Evolutionary conservation across 768 basidiomycete species (phyloP), one percentile per base, ranked within the genome.

Genomic region (Inosperma sp.): DNA sequence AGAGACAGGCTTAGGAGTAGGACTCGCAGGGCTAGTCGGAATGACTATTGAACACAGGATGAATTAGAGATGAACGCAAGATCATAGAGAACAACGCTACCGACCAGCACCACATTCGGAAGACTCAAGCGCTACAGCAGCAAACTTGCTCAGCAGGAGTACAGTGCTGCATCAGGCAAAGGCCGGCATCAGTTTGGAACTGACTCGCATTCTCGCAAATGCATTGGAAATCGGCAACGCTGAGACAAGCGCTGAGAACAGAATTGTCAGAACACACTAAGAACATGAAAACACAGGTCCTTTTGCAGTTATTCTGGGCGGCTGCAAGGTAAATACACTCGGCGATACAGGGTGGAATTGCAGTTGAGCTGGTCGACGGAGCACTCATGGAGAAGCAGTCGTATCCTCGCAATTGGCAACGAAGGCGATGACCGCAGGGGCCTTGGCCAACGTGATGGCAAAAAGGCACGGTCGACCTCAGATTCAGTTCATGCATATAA

Each of bases 121-220:
- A 5, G 26, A 8, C 49, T 63, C 57, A 5, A 62, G 51, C 1
- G 4, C 35, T 5, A 55, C 5, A 7, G 62, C 60, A 17, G 35
- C 25, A n/a, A 52, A n/a, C 19, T 4, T 47, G 5, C 0, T 63
- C 62, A 6, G 27, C 40, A 3, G 26, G 5, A 2, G 61, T 48
- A 39, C 62, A 60, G 9, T 55, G 16, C 5, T 35, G 6, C 22
- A 31, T 7, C 5, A 63, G 34, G 36, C 62, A 63, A 7, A 43
- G n/a, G 0, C 14, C n/a, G n/a, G 60, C 60, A 16, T 54, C 52
- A 3, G 25, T 30, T 26, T 62, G 55, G 60, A 60, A 63, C 29
- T 56, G 45, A 4, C n/a, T n/a, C n/a, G 31, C 4, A 1, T 46
- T 56, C 1, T 41, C 27, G 48, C 62, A 63, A 8, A 63, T 36